Evolutionary conservation across 2,329 filamentous ascomycete genomes (phyloP), one percentile per base, ranked within the genome.

Genomic region (Paracorniculantispora psalliotae): DNA sequence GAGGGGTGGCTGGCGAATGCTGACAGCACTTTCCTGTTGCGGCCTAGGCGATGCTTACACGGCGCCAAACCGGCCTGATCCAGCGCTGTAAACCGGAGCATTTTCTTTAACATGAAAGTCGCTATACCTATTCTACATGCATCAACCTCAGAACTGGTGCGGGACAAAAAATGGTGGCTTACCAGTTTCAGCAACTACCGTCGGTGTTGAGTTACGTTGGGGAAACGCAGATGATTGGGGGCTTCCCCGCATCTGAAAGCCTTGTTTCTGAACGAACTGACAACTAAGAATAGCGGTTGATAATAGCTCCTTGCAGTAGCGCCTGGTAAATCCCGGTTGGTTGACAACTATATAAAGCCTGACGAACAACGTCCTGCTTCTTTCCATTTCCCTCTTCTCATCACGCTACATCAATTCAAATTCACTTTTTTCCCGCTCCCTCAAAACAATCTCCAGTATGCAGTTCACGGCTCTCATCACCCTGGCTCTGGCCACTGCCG

Each of bases 401-500:
- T 26, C 23, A 26, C 44, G 5, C 7, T 10, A 28, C 12, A 15
- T 30, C 44, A 5, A 17, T n/a, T 12, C n/a, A n/a, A 33, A 33
- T 33, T 12, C 9, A 26, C 25, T 47, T 5, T 9, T 13, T 13
- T 26, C 43, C 9, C 5, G 25, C 17, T 35, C 48, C 19, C 5
- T 35, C 6, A 8, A 6, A 37, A 25, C 9, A 30, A 30, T 6
- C 15, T n/a, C 9, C 43, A 39, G 13, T 15, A 56, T 56, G 53
- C 53, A 56, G 43, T 28, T 56, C 57, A 54, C 41, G 41, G 28
- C 57, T 35, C 33, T 59, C 49, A n/a, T 59, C 28, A 48, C 57
- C 30, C 50, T 54, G 41, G 57, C 37, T 25, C 33, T 58, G 30
- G 46, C 37, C 55, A 35, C 47, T 19, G 46, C 47, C 56, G 57